These are phyloP conservation scores for Eucalyptus globulus DNA, from an alignment of 345 rosid species.

Conservation along the genomic window DNA sequence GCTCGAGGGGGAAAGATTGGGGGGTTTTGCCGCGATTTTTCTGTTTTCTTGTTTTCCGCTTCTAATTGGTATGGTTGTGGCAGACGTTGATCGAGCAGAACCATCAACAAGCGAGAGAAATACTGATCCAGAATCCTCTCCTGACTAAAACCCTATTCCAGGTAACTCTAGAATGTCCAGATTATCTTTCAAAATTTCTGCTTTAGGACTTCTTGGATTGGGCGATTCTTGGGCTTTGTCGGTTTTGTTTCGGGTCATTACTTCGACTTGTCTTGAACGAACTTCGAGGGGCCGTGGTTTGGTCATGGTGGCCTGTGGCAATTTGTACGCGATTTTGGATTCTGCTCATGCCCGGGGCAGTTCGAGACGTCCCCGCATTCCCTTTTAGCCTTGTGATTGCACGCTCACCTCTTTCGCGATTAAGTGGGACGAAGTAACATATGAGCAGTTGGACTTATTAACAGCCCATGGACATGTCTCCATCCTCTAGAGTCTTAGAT, in stretches of 20 bases:
- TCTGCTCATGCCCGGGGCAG: background rate
- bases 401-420: background rate
- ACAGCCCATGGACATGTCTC: background rate
- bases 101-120: constrained; percentile 74
- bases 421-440: background rate
- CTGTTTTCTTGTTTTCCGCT: background rate
- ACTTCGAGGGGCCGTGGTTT: background rate
- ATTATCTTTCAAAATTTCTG: background rate
- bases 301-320: background rate
- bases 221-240: background rate
- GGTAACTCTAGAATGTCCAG: constrained; percentile 18
- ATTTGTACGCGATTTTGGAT: background rate
- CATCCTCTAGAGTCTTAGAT: background rate
- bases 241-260: background rate
- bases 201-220: background rate
- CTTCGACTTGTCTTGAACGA: background rate
- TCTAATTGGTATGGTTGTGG: background rate
- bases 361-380: background rate
- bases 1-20: background rate
- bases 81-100: constrained; percentile 92
- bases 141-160: constrained; percentile 93
- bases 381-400: background rate
- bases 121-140: constrained; percentile 73
- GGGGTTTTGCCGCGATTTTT: background rate
- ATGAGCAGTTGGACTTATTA: background rate